These are phyloP conservation scores for Cynara cardunculus DNA, from an alignment of 129 eudicot species.

Conservation along the genomic window DNA sequence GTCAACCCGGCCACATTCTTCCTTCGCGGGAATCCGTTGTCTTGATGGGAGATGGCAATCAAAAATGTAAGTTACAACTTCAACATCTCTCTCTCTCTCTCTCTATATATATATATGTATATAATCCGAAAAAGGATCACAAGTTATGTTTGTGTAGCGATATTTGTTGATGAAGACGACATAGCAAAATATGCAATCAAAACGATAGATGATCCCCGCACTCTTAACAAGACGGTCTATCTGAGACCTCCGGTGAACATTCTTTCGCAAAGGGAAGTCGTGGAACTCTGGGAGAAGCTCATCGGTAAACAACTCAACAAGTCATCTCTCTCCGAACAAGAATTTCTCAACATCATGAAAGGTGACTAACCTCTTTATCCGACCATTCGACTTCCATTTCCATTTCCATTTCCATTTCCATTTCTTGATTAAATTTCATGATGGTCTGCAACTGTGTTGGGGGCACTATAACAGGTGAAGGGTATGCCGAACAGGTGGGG, in stretches of 20 bases:
- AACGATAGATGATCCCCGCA: constrained; percentile 43
- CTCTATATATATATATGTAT: no score
- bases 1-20: constrained; percentile 46
- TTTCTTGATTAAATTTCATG: neutral
- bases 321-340: constrained; percentile 27
- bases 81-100: neutral
- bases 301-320: constrained; percentile 40
- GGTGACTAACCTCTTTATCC: constrained; percentile 14
- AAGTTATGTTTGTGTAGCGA: no score
- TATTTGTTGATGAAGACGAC: constrained; percentile 51
- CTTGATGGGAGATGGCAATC: constrained; percentile 48
- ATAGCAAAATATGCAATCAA: constrained; percentile 49
- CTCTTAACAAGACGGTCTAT: constrained; percentile 44
- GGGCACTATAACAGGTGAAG: constrained; percentile 16
- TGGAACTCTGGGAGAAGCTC: constrained; percentile 48
- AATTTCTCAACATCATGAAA: constrained; percentile 41
- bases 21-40: constrained; percentile 46
- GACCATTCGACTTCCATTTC: neutral
- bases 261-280: constrained; percentile 40
- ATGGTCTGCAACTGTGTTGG: neutral
- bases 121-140: no score
- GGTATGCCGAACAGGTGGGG: constrained; percentile 49
- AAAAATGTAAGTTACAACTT: constrained; percentile 36
- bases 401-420: neutral
- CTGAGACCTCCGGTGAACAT: constrained; percentile 41